Conservation (phyloP, 306 rosid genomes). For the Spatholobus suberectus region DNA sequence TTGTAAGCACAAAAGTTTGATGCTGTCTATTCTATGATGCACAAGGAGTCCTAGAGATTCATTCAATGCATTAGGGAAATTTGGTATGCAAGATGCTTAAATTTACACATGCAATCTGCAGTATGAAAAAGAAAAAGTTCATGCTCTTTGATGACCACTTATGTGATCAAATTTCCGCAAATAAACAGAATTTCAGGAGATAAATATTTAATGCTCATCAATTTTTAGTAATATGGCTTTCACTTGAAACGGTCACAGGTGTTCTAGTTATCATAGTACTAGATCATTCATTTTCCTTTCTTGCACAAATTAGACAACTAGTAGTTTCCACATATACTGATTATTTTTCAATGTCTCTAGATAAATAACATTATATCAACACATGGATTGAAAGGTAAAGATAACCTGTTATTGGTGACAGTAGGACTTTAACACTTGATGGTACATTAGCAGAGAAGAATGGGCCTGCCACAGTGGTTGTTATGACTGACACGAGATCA, state of each 20-base stretch:
- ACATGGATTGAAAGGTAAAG: background rate
- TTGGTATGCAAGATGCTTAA: background rate
- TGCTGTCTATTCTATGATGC: background rate
- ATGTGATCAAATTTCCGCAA: background rate
- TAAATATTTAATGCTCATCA: background rate
- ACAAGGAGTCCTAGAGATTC: background rate
- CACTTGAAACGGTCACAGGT: background rate
- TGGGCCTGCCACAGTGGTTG: conserved; percentile 83
- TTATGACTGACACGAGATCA: conserved; percentile 69
- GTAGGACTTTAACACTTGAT: conserved; percentile 67
- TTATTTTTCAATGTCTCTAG: background rate
- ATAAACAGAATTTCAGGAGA: background rate
- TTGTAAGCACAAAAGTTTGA: conserved; percentile 1
- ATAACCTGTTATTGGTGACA: conserved; percentile 77
- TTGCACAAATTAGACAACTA: background rate
- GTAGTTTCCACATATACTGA: background rate
- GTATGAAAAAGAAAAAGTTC: background rate
- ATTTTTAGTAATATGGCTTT: background rate
- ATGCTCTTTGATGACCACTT: background rate
- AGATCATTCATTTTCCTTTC: background rate
- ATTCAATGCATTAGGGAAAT: background rate
- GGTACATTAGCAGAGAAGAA: conserved; percentile 71
- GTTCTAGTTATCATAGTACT: background rate
- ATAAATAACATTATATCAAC: background rate
- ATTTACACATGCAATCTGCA: background rate